phyloP scores from a whole-genome alignment of 345 rosid genomes.

The Rhodamnia rubescens region DNA sequence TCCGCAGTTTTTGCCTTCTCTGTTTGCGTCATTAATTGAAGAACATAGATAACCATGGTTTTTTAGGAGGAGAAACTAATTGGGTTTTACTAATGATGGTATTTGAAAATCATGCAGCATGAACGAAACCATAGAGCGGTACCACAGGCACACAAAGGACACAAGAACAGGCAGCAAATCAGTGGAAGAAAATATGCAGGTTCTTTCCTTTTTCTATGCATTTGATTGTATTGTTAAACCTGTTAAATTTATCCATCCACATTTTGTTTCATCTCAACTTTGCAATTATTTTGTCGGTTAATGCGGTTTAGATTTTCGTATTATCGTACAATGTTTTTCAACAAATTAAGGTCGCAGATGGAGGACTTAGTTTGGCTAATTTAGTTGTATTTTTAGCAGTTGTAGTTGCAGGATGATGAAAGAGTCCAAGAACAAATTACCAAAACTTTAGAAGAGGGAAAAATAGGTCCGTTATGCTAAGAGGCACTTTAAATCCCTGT shows the following conservation, averaged over 20 bases:
- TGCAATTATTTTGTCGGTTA: neutral
- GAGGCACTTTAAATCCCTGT: neutral
- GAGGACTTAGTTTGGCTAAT: neutral
- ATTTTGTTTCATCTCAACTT: neutral
- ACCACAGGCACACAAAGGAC: conserved; percentile 15
- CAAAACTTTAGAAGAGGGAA: neutral
- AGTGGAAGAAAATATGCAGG: conserved; percentile 16
- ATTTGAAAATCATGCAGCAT: conserved; percentile 7
- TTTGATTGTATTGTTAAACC: neutral
- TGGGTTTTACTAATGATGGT: neutral
- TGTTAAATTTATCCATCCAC: neutral
- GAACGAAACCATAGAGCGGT: conserved; percentile 21
- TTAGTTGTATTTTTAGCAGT: neutral
- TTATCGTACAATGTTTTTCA: neutral
- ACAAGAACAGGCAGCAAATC: conserved; percentile 1
- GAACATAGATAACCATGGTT: neutral
- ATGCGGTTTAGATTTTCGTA: neutral
- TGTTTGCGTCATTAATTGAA: neutral
- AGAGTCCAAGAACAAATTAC: neutral
- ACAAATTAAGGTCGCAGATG: neutral
- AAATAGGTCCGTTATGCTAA: neutral
- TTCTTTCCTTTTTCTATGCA: neutral
- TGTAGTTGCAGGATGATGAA: neutral
- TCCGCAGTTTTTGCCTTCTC: neutral
- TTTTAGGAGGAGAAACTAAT: neutral